phyloP scores from a whole-genome alignment of 2,329 filamentous ascomycete genomes.

The Dryadomyces quercus-mongolicae region DNA sequence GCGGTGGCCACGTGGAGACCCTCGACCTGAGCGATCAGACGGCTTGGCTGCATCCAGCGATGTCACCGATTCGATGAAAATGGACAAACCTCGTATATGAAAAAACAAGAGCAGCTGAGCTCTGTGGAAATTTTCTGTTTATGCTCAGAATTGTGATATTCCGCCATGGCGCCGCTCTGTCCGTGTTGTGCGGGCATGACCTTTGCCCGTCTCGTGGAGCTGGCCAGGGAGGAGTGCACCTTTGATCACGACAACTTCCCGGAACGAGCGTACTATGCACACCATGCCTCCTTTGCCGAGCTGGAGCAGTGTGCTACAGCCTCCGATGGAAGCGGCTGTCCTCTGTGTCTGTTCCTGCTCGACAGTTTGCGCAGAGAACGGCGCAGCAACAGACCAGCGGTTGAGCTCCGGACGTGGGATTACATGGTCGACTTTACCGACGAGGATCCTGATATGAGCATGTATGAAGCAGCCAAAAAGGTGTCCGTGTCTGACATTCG shows the following conservation, averaged over 20 bases:
- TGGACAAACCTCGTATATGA: too few relatives aligned
- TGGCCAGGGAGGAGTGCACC: not conserved
- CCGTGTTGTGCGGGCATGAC: not conserved
- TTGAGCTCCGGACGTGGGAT: too few relatives aligned
- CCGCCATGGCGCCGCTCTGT: not conserved
- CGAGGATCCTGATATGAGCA: not conserved
- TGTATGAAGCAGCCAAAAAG: not conserved
- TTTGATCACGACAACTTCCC: not conserved
- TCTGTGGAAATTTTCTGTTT: too few relatives aligned
- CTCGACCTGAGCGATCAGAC: too few relatives aligned
- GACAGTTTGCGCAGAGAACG: not conserved
- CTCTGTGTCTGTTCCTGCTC: not conserved
- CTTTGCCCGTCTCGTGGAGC: not conserved
- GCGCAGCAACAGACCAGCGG: too few relatives aligned
- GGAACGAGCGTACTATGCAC: not conserved
- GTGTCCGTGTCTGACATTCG: not conserved
- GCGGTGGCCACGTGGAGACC: too few relatives aligned
- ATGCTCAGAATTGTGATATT: too few relatives aligned
- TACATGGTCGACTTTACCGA: not conserved
- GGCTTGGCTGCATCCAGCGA: too few relatives aligned
- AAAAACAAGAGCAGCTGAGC: too few relatives aligned
- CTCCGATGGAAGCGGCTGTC: not conserved
- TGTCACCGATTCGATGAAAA: too few relatives aligned
- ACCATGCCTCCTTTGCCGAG: constrained; percentile 1
- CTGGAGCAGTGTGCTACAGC: not conserved